Evolutionary conservation across 2,329 filamentous ascomycete genomes (phyloP), one percentile per base, ranked within the genome.

Genomic region (Falciphora oryzae): DNA sequence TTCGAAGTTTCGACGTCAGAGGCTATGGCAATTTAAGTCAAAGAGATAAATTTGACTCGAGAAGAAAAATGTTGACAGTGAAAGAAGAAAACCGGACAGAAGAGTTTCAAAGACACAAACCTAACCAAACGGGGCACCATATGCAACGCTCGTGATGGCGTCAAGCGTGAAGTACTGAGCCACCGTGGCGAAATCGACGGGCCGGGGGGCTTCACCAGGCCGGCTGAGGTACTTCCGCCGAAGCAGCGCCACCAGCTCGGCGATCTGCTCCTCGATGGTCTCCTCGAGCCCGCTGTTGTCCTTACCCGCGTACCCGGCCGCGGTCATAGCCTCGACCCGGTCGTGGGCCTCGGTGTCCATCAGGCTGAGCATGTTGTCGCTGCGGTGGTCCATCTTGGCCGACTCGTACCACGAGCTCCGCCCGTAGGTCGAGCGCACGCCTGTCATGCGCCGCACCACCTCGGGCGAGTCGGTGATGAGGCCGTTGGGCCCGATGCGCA

Each of bases 161-260:
- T 85, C 83, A 6, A 83, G 72, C 0, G 81, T 81, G 63, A 84
- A 79, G 73, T 77, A 83, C 56, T 81, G 78, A 2, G 78, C 75
- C 59, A 79, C 76, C 5, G 72, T 70, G n/a, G 77, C 77, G 50
- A 84, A 70, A 67, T 85, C 80, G 69, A 82, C 73, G 22, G 76
- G 69, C 63, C 18, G 29, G 14, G 63, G 18, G n/a, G 27, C 6
- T 38, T 28, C 25, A 25, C 57, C 58, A 32, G 31, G 8, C 32
- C 53, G 32, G 32, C 57, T 66, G 28, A 66, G 62, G 56, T 73
- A 70, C 60, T 70, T 69, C 6, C 28, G 57, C 38, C 65, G 63
- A 29, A 73, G 63, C 29, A 68, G 64, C 14, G 61, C 61, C 1
- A 70, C 60, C 11, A 71, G 31, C 63, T 64, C 28, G 8, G 32